These are phyloP conservation scores for Centaurea solstitialis DNA, from an alignment of 129 eudicot species.

Conservation along the genomic window DNA sequence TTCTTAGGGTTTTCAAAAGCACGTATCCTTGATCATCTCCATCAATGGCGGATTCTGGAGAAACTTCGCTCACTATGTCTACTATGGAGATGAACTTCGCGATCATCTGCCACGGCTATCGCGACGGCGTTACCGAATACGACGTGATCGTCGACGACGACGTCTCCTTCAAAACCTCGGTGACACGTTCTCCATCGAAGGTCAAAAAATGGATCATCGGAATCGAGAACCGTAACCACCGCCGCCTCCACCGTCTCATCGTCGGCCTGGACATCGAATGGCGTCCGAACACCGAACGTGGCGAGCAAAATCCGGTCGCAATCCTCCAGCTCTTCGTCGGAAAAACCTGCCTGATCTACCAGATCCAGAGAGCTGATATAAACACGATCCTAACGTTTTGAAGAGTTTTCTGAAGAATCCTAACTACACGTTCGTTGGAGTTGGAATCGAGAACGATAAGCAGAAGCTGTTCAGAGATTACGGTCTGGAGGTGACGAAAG, in stretches of 20 bases:
- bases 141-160: background rate
- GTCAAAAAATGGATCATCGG: background rate
- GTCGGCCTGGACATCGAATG: conserved; percentile 1
- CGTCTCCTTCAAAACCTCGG: background rate
- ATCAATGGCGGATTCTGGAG: background rate
- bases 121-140: background rate
- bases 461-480: conserved; percentile 18
- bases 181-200: background rate
- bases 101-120: background rate
- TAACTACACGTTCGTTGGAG: conserved; percentile 25
- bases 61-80: background rate
- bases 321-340: conserved; percentile 5
- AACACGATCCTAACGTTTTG: conserved; percentile 1
- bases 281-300: background rate
- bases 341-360: conserved; percentile 3
- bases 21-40: background rate
- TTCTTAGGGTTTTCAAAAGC: background rate
- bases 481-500: background rate
- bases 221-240: background rate
- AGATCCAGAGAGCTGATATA: background rate
- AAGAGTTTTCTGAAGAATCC: conserved; percentile 10
- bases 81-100: background rate
- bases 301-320: background rate
- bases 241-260: conserved; percentile 4
- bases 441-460: conserved; percentile 22